Evolutionary conservation across 2,329 filamentous ascomycete species (phyloP).

Genomic region (Alternaria triticina): DNA sequence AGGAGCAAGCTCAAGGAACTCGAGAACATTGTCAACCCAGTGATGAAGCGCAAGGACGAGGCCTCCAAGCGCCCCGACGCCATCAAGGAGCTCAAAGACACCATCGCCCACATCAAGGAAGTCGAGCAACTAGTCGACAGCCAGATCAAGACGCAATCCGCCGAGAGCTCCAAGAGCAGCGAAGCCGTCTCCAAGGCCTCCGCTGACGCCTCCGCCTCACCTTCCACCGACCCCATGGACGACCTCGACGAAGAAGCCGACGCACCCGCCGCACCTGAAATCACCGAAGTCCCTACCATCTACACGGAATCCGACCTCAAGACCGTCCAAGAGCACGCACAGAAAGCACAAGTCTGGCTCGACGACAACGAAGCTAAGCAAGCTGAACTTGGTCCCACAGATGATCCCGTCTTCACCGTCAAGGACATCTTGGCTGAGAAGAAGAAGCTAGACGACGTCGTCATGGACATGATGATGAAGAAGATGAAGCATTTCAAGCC

Average conservation of each 20-base stretch:
- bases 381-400: conserved; percentile 58
- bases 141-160: conserved; percentile 73
- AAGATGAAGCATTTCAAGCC: conserved; percentile 57
- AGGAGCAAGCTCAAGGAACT: conserved; percentile 78
- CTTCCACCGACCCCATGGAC: conserved; percentile 62
- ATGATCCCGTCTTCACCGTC: conserved; percentile 76
- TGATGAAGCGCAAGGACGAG: conserved; percentile 78
- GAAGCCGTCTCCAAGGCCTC: conserved; percentile 52
- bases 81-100: conserved; percentile 69
- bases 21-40: conserved; percentile 76
- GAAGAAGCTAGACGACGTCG: conserved; percentile 73
- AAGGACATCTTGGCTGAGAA: conserved; percentile 71
- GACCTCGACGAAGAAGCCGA: conserved; percentile 83
- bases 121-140: conserved; percentile 73
- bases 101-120: conserved; percentile 73
- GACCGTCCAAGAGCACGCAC: conserved; percentile 67
- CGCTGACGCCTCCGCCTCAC: conserved; percentile 51
- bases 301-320: conserved; percentile 77
- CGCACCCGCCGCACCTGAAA: conserved; percentile 33
- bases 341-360: conserved; percentile 74
- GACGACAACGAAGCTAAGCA: conserved; percentile 68
- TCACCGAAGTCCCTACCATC: conserved; percentile 53
- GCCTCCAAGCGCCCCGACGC: conserved; percentile 72
- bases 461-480: conserved; percentile 71
- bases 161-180: conserved; percentile 52